Evolutionary conservation across 2,329 filamentous ascomycete genomes (phyloP).

Genomic region (Scorias spongiosa): DNA sequence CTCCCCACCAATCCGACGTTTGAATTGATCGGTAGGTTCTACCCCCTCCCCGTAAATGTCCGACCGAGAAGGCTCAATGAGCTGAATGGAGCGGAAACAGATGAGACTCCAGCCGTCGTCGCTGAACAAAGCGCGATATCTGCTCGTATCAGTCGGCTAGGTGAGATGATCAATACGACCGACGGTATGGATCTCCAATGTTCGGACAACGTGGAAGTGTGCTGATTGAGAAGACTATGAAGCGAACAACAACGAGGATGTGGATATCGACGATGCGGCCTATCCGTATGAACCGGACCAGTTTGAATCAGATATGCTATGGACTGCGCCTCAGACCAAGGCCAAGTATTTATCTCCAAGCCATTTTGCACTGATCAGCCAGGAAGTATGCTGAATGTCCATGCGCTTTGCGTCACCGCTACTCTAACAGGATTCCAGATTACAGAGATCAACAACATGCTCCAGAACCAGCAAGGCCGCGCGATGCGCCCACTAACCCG

Average conservation of each 20-base stretch:
- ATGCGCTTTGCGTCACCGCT: neutral
- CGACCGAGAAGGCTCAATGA: neutral
- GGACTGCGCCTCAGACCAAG: neutral
- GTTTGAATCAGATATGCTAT: neutral
- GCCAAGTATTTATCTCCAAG: neutral
- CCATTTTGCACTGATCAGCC: neutral
- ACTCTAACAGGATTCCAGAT: slow-evolving; percentile 2
- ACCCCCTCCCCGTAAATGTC: neutral
- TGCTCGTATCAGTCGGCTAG: slow-evolving; percentile 6
- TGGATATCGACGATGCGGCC: neutral
- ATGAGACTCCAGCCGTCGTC: slow-evolving; percentile 5
- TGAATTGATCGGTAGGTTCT: slow-evolving; percentile 5
- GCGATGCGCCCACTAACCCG: slow-evolving; percentile 3
- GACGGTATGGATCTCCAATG: no score
- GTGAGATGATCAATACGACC: slow-evolving; percentile 1
- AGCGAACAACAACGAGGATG: neutral
- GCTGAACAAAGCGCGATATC: neutral
- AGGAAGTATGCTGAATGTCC: neutral
- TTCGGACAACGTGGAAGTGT: no score
- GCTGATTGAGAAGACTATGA: slow-evolving; percentile 5
- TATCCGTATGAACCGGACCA: neutral
- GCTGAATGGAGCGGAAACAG: slow-evolving; percentile 3
- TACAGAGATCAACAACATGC: slow-evolving; percentile 9
- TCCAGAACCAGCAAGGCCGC: slow-evolving; percentile 4
- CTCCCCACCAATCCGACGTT: slow-evolving; percentile 2